These are phyloP conservation scores for Mitragyna speciosa DNA, from an alignment of 257 asterid genomes.

Conservation along the genomic window DNA sequence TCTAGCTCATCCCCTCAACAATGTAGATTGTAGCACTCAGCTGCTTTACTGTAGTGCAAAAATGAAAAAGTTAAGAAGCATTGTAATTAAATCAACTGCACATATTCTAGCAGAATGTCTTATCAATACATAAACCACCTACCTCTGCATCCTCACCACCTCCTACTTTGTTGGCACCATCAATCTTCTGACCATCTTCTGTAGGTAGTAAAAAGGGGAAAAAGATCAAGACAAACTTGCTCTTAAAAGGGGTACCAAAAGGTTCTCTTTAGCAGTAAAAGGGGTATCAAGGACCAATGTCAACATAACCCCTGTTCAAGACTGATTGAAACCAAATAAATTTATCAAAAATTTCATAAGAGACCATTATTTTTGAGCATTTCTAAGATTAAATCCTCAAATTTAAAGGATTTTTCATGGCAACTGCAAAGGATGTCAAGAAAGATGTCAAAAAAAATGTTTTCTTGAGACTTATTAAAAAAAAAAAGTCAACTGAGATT, in stretches of 20 bases:
- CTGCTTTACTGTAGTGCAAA: constrained; percentile 53
- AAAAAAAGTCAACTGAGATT: not conserved
- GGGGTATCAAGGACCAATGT: not conserved
- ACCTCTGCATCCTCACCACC: constrained; percentile 69
- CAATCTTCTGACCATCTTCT: constrained; percentile 63
- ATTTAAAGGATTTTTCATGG: not conserved
- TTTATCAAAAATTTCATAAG: not conserved
- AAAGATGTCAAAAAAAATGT: not conserved
- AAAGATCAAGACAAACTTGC: not conserved
- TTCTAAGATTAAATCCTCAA: not conserved
- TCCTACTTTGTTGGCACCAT: constrained; percentile 51
- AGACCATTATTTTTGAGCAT: not conserved
- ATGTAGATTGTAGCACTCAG: constrained; percentile 26
- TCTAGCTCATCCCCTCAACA: constrained; percentile 22
- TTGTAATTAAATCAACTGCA: not conserved
- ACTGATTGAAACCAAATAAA: not conserved
- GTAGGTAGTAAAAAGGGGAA: constrained; percentile 21
- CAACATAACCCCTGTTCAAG: not conserved
- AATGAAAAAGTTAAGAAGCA: constrained; percentile 6
- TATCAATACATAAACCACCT: constrained; percentile 13
- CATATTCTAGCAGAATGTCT: not conserved
- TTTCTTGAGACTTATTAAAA: not conserved
- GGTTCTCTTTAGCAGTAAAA: not conserved
- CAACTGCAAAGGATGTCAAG: not conserved
- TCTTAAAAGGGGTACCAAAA: not conserved